Conservation (phyloP, 345 rosid species). For the Murraya paniculata region DNA sequence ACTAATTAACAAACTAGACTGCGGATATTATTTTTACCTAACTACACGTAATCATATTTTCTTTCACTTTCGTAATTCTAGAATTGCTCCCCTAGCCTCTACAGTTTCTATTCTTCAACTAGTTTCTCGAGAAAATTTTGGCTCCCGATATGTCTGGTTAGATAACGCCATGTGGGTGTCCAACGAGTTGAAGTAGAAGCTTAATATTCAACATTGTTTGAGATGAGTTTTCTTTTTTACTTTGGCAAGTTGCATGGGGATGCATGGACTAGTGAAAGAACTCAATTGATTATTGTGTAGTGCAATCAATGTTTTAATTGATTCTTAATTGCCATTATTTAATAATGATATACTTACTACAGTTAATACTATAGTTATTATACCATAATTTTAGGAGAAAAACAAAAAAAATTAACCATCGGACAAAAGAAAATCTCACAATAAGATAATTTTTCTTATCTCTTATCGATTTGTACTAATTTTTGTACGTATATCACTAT, state of each 20-base stretch:
- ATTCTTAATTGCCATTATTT: not conserved
- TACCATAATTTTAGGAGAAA: no score
- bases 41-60: not conserved
- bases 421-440: no score
- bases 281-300: not conserved
- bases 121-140: not conserved
- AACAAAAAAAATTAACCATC: no score
- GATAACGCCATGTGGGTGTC: not conserved
- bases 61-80: constrained; percentile 2
- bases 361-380: no score
- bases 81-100: not conserved
- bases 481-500: no score
- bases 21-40: not conserved
- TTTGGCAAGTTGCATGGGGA: not conserved
- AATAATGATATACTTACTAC: no score
- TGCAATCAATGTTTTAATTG: no score
- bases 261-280: not conserved
- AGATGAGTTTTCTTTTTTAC: not conserved
- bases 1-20: not conserved
- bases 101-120: not conserved
- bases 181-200: not conserved
- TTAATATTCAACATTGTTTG: not conserved
- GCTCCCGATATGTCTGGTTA: not conserved
- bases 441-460: no score
- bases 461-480: no score